A percentile compares a stretch with the other conserved stretches of the same genome.
Conservation (phyloP, 75 land plant genomes). For the Gnetum montanum region DNA sequence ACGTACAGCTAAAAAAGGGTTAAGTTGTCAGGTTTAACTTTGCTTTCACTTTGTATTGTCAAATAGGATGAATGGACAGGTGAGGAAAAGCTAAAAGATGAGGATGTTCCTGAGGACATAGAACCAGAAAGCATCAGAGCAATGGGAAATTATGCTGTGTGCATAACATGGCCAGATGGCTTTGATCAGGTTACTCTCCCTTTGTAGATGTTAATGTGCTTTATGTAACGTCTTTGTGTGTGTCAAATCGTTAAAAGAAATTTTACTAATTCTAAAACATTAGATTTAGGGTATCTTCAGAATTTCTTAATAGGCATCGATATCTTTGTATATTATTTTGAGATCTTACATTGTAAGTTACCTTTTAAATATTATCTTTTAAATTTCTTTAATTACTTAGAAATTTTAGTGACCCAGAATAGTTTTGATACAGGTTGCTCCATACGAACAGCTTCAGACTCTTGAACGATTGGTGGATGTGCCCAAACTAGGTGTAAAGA, state of each 20-base stretch:
- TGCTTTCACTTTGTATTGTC: too few species aligned
- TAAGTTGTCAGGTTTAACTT: too few species aligned
- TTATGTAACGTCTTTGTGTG: neutral
- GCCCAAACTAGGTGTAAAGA: constrained; percentile 15
- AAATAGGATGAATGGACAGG: constrained; percentile 97
- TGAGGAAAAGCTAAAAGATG: constrained; percentile 65
- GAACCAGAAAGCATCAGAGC: constrained; percentile 92
- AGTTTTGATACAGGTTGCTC: constrained; percentile 20
- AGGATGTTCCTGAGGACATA: constrained; percentile 84
- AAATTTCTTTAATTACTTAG: neutral
- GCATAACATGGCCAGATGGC: constrained; percentile 96
- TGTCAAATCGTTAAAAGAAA: neutral
- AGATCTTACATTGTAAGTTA: neutral
- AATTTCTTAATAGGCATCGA: neutral
- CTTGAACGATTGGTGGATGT: constrained; percentile 81
- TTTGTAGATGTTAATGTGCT: neutral
- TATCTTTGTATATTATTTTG: neutral
- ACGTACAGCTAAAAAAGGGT: too few species aligned
- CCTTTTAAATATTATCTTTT: neutral
- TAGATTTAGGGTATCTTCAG: neutral
- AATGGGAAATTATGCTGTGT: constrained; percentile 97
- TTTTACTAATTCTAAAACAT: neutral
- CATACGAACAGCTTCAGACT: constrained; percentile 77
- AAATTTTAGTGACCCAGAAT: neutral
- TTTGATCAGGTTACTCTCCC: constrained; percentile 61